Base-by-base conservation (phyloP, 495 filamentous ascomycete species). In the Aspergillus cavernicola region DNA sequence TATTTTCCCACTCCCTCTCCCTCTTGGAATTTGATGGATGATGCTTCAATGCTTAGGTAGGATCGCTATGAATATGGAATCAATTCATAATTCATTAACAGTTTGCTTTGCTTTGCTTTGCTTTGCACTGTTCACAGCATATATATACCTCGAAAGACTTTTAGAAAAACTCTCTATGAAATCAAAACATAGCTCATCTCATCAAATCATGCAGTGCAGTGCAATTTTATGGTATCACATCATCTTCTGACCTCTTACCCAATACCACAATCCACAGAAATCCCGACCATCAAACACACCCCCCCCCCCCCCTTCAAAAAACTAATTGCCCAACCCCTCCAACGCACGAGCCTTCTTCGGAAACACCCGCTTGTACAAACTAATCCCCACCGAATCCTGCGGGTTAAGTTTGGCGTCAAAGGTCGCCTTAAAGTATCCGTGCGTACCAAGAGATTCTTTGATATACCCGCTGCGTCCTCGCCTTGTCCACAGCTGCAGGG, bases 361-460 rank as follows among this genome's bases (percentile, higher is more conserved):
- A 83, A 88, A 97, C 37, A 96, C 86, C 38, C 92, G 76, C 83
- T 97, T 97, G 69, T 95, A 96, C 66, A 97, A 64, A 77, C 87
- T 92, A 56, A 97, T 87, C 31, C 89, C 95, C 33, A 98, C 83
- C 5, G 90, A 82, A 67, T 98, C 93, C 70, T 95, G 87, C 5
- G 93, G 90, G 70, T 96, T 96, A 67, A 97, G 89, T 66, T 85
- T 88, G 20, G 85, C 90, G 69, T 98, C 95, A 74, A 98, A 98
- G 18, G 87, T 95, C 6, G 92, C 92, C 81, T 98, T 98, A 78
- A 97, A 97, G 75, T 97, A 98, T 42, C 93, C 93, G 72, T 98
- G 93, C 23, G 93, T 98, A 61, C 93, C 93, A 56, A 98, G 72
- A 58, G 85, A 79, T 76, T 98, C 93, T 76, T 95, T 96, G 71